phyloP scores from a whole-genome alignment of 2,329 filamentous ascomycete genomes.

The Fusarium coicis region DNA sequence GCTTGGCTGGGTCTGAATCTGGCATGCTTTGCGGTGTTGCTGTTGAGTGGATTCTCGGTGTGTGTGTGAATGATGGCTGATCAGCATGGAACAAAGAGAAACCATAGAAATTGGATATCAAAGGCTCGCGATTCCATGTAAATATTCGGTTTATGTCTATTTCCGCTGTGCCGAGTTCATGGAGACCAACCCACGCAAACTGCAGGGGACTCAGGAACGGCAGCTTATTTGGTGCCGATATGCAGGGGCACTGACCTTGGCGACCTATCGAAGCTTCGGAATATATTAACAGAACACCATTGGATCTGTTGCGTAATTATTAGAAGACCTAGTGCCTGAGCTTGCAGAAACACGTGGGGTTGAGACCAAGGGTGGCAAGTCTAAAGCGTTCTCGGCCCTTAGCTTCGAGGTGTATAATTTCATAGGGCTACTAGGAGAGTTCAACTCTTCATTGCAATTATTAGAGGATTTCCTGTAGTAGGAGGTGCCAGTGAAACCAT shows the following conservation, averaged over 20 bases:
- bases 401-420: not conserved
- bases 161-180: not conserved
- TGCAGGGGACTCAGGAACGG: not conserved
- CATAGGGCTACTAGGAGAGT: not conserved
- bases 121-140: not conserved
- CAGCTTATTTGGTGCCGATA: not conserved
- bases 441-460: not conserved
- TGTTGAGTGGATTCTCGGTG: not conserved
- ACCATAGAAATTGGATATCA: too few species aligned
- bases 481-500: not conserved
- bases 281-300: not conserved
- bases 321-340: not conserved
- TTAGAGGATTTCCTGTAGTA: not conserved
- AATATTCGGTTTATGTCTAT: not conserved
- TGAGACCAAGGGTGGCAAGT: not conserved
- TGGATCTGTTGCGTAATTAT: not conserved
- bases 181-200: not conserved
- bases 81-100: not conserved
- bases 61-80: not conserved
- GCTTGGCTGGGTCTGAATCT: slow-evolving; percentile 1
- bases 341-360: not conserved
- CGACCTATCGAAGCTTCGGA: not conserved
- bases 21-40: not conserved
- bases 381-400: not conserved
- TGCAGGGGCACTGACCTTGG: slow-evolving; percentile 6